Base-by-base conservation (phyloP, 2,329 filamentous ascomycete species). In the Paraphoma chrysanthemicola region DNA sequence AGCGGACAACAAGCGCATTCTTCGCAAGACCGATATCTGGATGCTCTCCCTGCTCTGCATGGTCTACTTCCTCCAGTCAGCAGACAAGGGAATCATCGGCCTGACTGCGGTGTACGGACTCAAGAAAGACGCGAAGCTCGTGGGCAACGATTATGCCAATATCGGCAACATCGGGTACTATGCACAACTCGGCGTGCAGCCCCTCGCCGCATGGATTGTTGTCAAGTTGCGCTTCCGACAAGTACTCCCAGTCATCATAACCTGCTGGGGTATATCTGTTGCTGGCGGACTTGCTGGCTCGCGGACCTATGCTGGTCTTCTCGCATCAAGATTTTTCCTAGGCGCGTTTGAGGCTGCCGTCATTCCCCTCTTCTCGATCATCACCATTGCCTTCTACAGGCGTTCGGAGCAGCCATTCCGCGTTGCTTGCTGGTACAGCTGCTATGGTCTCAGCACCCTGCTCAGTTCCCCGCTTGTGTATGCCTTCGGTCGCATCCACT, bases 391-490 rank as follows among this genome's bases (percentile, higher is more conserved):
- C 2, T 70, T 68, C 38, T 68, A 68, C 46, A 57, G 60, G 9
- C 64, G 65, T 38, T 63, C 64, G 0, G 65, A 68, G 48, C 63
- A 67, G 47, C 65, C 65, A 6, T 65, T 67, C 47, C 52, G 56
- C 5, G 55, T 56, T 31, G 48, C 48, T 6, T 83, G 89, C 56
- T 90, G 88, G 88, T 90, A 89, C 75, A 83, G 79, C 50, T 89
- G 88, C 77, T 88, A 88, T 60, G 86, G 86, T 6, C 81, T 83
- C 48, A 86, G 83, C 1, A 85, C 71, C 7, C 83, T 89, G 11
- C 75, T 88, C 38, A 87, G 86, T 12, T 85, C 86, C 1, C 58
- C 86, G 0, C 77, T 89, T 0, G 85, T 86, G 1, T 89, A 88
- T 62, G 86, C 85, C 1, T 87, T 89, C 47, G 84, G 84, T 2